A percentile compares a stretch with the other conserved stretches of the same genome.
phyloP scores from a whole-genome alignment of 495 filamentous ascomycete species.

The Lentithecium fluviatile region DNA sequence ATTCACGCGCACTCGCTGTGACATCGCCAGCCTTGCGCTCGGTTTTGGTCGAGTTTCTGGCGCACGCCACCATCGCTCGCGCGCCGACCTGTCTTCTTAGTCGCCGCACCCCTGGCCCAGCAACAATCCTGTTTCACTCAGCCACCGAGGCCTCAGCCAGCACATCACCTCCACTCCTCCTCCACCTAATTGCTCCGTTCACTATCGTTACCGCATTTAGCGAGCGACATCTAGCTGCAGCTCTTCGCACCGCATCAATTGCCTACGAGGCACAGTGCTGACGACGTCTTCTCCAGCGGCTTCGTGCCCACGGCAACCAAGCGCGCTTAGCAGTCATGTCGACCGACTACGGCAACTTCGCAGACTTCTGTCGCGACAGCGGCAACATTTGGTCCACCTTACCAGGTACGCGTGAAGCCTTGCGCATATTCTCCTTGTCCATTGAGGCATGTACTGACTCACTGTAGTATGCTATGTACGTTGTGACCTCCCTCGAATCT shows the following conservation, averaged over 20 bases:
- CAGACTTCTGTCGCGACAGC: constrained; percentile 95
- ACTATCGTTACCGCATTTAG: neutral
- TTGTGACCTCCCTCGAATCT: constrained; percentile 17
- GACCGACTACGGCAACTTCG: constrained; percentile 37
- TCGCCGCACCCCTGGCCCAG: constrained; percentile 1
- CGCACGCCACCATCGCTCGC: too few species aligned
- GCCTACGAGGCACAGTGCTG: constrained; percentile 34
- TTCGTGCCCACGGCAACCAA: constrained; percentile 8
- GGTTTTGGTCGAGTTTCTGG: neutral
- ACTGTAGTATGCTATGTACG: constrained; percentile 34
- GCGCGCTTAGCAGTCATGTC: constrained; percentile 12
- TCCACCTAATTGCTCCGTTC: neutral
- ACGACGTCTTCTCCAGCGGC: neutral
- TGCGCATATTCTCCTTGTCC: constrained; percentile 1
- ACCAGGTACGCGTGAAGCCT: constrained; percentile 66
- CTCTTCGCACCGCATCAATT: neutral
- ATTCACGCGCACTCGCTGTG: too few species aligned
- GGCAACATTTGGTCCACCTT: constrained; percentile 55
- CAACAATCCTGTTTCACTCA: constrained; percentile 5
- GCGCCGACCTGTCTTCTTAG: too few species aligned
- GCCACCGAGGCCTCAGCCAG: constrained; percentile 9
- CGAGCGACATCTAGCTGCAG: neutral
- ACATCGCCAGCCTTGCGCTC: neutral
- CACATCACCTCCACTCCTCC: neutral
- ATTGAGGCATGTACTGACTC: constrained; percentile 8